Evolutionary conservation across 2,329 filamentous ascomycete genomes (phyloP).

Genomic region (Exophiala sp.): DNA sequence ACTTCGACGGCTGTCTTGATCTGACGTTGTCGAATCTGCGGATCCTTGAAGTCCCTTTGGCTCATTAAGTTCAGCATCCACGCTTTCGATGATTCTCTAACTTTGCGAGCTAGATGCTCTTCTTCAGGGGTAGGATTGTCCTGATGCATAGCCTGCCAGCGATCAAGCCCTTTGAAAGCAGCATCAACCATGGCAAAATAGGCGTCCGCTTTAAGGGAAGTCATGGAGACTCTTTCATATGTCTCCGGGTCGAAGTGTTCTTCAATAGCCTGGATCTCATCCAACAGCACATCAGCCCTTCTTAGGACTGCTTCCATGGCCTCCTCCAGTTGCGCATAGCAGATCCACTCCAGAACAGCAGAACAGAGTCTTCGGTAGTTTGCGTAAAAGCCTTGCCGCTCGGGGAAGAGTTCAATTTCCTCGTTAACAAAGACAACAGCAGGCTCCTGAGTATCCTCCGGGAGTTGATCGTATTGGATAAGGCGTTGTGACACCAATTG

Average conservation of each 20-base stretch:
- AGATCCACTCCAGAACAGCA: conserved; percentile 81
- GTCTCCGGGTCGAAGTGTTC: conserved; percentile 39
- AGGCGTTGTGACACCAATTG: conserved; percentile 80
- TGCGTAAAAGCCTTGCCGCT: conserved; percentile 89
- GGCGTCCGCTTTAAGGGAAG: conserved; percentile 78
- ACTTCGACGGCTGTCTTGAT: conserved; percentile 81
- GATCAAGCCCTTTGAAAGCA: conserved; percentile 80
- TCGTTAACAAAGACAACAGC: conserved; percentile 81
- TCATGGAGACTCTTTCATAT: conserved; percentile 38
- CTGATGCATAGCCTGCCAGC: conserved; percentile 62
- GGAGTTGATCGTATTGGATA: conserved; percentile 81
- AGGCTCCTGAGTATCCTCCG: conserved; percentile 74
- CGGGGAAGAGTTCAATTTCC: conserved; percentile 91
- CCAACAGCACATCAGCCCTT: conserved; percentile 69
- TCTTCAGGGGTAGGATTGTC: conserved; percentile 47
- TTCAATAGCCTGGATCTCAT: conserved; percentile 41
- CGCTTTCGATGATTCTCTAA: conserved; percentile 39
- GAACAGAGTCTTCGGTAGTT: conserved; percentile 92
- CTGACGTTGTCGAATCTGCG: conserved; percentile 75
- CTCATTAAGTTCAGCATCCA: conserved; percentile 41
- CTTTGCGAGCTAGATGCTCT: conserved; percentile 37
- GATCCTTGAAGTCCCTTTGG: conserved; percentile 58
- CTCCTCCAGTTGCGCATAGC: conserved; percentile 75
- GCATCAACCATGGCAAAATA: conserved; percentile 88
- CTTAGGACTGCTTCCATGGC: conserved; percentile 84